Conservation (phyloP, 108 stramenopile species). For the Nannochloropsis salina region DNA sequence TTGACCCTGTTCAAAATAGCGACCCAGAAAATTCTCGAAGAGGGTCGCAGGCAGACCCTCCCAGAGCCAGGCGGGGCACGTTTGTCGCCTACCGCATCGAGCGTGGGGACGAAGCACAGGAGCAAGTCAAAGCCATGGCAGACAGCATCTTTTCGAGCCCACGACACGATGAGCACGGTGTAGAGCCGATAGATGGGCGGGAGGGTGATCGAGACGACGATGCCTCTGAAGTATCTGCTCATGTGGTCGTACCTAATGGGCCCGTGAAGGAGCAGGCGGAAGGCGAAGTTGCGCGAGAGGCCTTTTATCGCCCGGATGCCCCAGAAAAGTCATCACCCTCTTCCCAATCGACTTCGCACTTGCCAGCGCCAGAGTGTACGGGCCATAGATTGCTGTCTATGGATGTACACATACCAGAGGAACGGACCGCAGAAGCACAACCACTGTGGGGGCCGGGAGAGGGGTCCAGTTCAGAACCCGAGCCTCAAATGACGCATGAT, state of each 20-base stretch:
- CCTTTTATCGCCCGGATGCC: not conserved
- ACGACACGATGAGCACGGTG: not conserved
- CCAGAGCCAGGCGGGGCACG: not conserved
- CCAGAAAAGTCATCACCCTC: not conserved
- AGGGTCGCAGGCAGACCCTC: not conserved
- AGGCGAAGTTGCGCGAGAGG: not conserved
- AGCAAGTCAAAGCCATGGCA: constrained; percentile 20
- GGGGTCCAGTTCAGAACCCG: not conserved
- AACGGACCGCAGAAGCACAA: not conserved
- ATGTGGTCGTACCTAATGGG: not conserved
- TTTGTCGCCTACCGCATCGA: not conserved
- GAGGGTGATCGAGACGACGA: not conserved
- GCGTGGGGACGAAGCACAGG: constrained; percentile 19
- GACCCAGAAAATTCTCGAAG: not conserved
- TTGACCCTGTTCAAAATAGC: not conserved
- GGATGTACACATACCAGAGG: not conserved
- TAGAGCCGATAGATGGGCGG: not conserved
- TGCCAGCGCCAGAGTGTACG: not conserved
- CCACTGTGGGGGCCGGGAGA: not conserved
- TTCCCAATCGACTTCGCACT: not conserved
- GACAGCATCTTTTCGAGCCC: constrained; percentile 17
- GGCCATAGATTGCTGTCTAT: no score
- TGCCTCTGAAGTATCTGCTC: not conserved
- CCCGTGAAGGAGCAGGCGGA: not conserved
- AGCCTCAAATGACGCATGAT: not conserved